phyloP scores from a whole-genome alignment of 2,329 filamentous ascomycete genomes.

The Fusarium sambucinum region DNA sequence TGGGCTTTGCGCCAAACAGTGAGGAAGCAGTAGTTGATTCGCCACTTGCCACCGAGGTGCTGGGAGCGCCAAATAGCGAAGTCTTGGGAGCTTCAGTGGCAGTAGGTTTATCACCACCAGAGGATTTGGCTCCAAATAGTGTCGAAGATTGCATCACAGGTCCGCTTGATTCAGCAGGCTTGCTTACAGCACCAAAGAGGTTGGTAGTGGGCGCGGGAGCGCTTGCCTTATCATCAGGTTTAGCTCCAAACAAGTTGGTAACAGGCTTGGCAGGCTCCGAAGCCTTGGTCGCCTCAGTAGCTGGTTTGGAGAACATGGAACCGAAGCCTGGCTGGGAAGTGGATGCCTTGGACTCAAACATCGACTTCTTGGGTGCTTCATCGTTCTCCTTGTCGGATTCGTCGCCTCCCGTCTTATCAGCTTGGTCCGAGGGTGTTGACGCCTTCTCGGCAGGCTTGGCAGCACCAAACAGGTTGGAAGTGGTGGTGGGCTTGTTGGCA shows the following conservation, averaged over 20 bases:
- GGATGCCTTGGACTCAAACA: conserved; percentile 50
- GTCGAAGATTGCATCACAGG: conserved; percentile 49
- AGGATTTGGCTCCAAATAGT: conserved; percentile 53
- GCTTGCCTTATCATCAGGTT: conserved; percentile 50
- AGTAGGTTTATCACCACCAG: conserved; percentile 47
- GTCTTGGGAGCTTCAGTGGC: conserved; percentile 39
- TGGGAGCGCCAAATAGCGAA: conserved; percentile 51
- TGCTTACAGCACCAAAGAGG: conserved; percentile 56
- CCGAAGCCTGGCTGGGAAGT: conserved; percentile 49
- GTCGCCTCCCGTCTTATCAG: conserved; percentile 54
- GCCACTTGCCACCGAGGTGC: conserved; percentile 21
- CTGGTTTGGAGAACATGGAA: conserved; percentile 53
- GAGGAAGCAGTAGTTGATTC: conserved; percentile 34
- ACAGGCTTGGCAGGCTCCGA: conserved; percentile 47
- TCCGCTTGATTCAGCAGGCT: conserved; percentile 49
- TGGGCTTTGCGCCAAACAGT: conserved; percentile 47
- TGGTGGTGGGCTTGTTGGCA: conserved; percentile 52
- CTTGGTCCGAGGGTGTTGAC: conserved; percentile 45
- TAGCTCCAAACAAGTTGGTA: conserved; percentile 55
- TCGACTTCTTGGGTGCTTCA: conserved; percentile 52
- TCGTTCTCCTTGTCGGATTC: conserved; percentile 62
- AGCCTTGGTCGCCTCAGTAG: conserved; percentile 47
- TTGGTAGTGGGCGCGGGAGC: conserved; percentile 44
- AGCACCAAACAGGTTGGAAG: conserved; percentile 55
- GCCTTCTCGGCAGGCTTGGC: conserved; percentile 50